Base-by-base conservation (phyloP, 306 rosid species). In the Gastrolobium bilobum region DNA sequence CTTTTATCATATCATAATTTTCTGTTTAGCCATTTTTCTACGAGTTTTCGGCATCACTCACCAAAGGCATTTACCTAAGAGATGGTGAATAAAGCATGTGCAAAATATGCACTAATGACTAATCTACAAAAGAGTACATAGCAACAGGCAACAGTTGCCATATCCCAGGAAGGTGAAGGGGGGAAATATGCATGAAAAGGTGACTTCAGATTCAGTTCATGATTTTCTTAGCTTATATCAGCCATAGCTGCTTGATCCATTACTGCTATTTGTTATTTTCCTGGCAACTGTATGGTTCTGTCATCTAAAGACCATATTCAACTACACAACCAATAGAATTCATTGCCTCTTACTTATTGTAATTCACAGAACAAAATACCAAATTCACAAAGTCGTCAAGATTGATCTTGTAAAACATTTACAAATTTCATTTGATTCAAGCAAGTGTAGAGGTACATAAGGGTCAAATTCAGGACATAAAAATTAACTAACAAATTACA, bases 71-170 rank as follows among this genome's bases (percentile, higher is more conserved):
- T 92, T 95, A 9, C 97, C 99, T 57, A 93, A 80, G 65, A 95
- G 95, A 88, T 93, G 84, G 96, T 81, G 75, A 95, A 95, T 87
- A 95, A 95, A 29, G 99, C 98, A 34, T 96, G 99, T 15, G 98
- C 98, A 84, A 79, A 91, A 78, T 95, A 95, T 35, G 90, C 89
- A 83, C 96, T 93, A 98, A 93, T 95, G 88, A 83, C 96, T 93
- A 98, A 93, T 95, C 99, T 93, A 92, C 64, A 78, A 68, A 75
- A 83, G 38, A 79, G 46, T 76, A 73, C 33, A 43, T 53, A 37
- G 58, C 65, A 78, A 71, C 26, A 70, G 79, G 26, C 26, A 20
- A 20, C 26, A 20, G 1, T 62, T 56, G 70, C 6, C 39, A 50
- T 38, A 42, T 31, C 59, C 44, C 11, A 71, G 7, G 33, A 79